These are phyloP conservation scores for Phyllosticta citrichinensis DNA, from an alignment of 2,329 filamentous ascomycete genomes.

Conservation along the genomic window DNA sequence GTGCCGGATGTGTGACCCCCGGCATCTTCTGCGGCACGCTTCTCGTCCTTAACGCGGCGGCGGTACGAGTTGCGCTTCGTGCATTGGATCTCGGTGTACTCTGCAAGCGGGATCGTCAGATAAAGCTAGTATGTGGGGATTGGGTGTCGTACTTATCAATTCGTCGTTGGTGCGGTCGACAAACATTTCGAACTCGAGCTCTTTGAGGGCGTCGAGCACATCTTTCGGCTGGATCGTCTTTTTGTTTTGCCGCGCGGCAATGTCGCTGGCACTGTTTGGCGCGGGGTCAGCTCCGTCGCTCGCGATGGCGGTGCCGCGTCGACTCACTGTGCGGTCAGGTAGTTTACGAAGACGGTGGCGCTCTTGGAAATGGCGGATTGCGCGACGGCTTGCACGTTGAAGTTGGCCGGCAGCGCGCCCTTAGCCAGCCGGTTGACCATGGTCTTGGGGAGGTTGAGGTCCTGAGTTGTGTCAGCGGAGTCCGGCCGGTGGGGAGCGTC, in stretches of 20 bases:
- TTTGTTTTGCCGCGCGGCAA: constrained; percentile 55
- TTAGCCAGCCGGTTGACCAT: constrained; percentile 74
- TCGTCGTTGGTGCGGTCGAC: constrained; percentile 63
- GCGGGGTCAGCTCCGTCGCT: not conserved
- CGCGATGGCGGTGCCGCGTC: not conserved
- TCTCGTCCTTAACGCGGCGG: constrained; percentile 58
- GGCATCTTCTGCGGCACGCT: constrained; percentile 26
- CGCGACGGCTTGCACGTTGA: constrained; percentile 74
- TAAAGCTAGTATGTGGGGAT: not conserved
- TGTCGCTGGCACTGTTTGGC: constrained; percentile 58
- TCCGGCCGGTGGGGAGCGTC: not conserved
- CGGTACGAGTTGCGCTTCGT: constrained; percentile 66
- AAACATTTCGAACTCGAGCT: constrained; percentile 65
- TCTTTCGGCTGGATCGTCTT: constrained; percentile 71
- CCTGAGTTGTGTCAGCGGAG: constrained; percentile 36
- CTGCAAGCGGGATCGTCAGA: constrained; percentile 27
- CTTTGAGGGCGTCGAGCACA: constrained; percentile 67
- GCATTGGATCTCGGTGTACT: constrained; percentile 63
- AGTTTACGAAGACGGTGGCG: constrained; percentile 75
- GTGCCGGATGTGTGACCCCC: not conserved
- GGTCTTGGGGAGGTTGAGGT: constrained; percentile 68
- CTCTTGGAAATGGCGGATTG: constrained; percentile 70
- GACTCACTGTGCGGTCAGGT: constrained; percentile 63
- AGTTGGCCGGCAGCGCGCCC: constrained; percentile 68
- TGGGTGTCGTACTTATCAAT: constrained; percentile 53